phyloP scores from a whole-genome alignment of 768 basidiomycete genomes.

The Tricholoma flavovirens region DNA sequence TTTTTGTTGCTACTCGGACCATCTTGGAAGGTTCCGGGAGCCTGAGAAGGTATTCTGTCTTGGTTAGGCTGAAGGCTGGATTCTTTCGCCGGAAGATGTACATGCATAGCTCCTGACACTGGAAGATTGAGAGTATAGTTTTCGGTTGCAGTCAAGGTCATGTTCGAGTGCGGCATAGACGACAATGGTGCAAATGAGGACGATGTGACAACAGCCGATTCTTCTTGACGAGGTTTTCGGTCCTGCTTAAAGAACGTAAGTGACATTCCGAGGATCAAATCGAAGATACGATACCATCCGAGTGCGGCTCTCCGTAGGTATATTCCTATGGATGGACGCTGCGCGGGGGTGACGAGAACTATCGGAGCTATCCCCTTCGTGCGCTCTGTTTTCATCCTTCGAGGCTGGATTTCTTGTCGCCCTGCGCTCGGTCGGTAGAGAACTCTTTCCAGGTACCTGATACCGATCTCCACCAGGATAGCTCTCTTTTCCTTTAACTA shows the following conservation, averaged over 20 bases:
- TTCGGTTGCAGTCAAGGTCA: slow-evolving; percentile 5
- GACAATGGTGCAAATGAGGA: slow-evolving; percentile 2
- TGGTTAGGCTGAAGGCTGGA: slow-evolving; percentile 1
- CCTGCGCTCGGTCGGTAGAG: background rate
- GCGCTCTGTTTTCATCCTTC: slow-evolving; percentile 8
- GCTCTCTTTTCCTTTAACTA: background rate
- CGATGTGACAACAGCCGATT: slow-evolving; percentile 1
- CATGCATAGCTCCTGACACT: slow-evolving; percentile 4
- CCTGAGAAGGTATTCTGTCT: slow-evolving; percentile 11
- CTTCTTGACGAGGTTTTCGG: slow-evolving; percentile 6
- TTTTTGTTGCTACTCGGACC: slow-evolving; percentile 9
- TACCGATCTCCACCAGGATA: background rate
- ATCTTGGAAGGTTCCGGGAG: slow-evolving; percentile 2
- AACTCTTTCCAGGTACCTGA: background rate
- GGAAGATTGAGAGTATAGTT: slow-evolving; percentile 4
- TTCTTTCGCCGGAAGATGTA: slow-evolving; percentile 18
- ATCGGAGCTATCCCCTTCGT: slow-evolving; percentile 23
- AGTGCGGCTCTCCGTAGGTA: slow-evolving; percentile 21
- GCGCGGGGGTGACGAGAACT: slow-evolving; percentile 19
- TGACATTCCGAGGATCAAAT: slow-evolving; percentile 3
- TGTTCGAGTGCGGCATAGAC: background rate
- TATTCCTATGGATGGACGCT: slow-evolving; percentile 23
- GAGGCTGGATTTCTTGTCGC: background rate
- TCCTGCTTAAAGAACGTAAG: slow-evolving; percentile 1
- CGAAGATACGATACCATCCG: background rate